Percentiles rank a stretch among this genome's conserved stretches.
Conservation (phyloP, 2,329 filamentous ascomycete genomes). For the Aureobasidium mangrovei region DNA sequence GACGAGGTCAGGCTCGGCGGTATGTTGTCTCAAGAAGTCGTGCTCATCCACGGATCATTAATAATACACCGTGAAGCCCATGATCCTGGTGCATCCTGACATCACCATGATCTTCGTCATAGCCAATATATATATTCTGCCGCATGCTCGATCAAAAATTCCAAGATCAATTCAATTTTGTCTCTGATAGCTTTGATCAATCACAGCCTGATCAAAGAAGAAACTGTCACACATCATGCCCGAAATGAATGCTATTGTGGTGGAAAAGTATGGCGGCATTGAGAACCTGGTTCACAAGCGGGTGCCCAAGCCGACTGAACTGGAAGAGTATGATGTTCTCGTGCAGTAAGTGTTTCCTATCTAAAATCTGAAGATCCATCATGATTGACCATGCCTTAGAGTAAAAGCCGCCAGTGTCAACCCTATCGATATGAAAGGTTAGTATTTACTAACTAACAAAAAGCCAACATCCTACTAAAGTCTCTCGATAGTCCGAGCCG, state of each 20-base stretch:
- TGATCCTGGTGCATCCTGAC: conserved; percentile 1
- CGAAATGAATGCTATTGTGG: conserved; percentile 27
- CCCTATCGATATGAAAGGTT: conserved; percentile 32
- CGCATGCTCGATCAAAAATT: background rate
- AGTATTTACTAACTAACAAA: conserved; percentile 19
- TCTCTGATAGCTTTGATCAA: too few relatives aligned
- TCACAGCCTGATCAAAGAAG: too few relatives aligned
- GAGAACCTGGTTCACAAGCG: conserved; percentile 23
- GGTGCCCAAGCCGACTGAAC: conserved; percentile 26
- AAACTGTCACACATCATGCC: background rate
- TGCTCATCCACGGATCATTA: background rate
- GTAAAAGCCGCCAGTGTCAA: conserved; percentile 33
- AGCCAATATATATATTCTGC: background rate
- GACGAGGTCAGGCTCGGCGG: too few relatives aligned
- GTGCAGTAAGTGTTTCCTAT: conserved; percentile 22
- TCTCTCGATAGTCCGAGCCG: conserved; percentile 18
- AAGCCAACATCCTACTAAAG: conserved; percentile 26
- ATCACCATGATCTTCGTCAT: background rate
- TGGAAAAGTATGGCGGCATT: conserved; percentile 24
- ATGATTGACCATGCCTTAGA: conserved; percentile 16
- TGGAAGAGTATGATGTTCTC: conserved; percentile 29
- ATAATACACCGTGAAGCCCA: background rate
- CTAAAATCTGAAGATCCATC: background rate
- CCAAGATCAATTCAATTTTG: too few relatives aligned
- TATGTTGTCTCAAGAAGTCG: background rate